phyloP scores from a whole-genome alignment of 2,329 filamentous ascomycete genomes.

The Pseudogymnoascus sp. region DNA sequence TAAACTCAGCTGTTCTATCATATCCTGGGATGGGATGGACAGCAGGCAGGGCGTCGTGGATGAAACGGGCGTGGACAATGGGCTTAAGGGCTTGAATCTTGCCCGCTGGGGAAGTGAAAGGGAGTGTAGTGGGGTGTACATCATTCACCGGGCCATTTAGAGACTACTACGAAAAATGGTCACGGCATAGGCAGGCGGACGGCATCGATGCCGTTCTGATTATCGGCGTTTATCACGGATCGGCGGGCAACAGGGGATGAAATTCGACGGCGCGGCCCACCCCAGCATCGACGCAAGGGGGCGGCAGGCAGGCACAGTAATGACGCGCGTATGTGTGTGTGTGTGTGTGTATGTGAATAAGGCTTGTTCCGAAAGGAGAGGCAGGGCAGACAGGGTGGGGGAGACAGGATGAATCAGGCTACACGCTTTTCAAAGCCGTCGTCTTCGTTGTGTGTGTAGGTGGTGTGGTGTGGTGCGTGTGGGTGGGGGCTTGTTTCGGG shows the following conservation, averaged over 20 bases:
- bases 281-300: background rate
- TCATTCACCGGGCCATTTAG: background rate
- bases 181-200: background rate
- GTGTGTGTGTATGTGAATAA: background rate
- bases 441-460: background rate
- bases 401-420: background rate
- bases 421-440: constrained; percentile 1
- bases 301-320: background rate
- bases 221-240: constrained; percentile 3
- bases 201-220: background rate
- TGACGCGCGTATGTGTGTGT: background rate
- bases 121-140: background rate
- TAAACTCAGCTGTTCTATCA: background rate
- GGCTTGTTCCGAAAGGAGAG: background rate
- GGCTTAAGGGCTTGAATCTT: background rate
- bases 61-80: background rate
- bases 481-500: background rate
- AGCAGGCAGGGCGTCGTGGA: background rate
- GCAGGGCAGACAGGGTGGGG: background rate
- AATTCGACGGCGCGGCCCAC: background rate
- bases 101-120: background rate
- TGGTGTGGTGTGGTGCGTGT: background rate
- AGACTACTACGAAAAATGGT: background rate
- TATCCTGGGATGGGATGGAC: background rate
- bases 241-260: background rate